phyloP scores from a whole-genome alignment of 208 protist species.

The Leishmania tarentolae region DNA sequence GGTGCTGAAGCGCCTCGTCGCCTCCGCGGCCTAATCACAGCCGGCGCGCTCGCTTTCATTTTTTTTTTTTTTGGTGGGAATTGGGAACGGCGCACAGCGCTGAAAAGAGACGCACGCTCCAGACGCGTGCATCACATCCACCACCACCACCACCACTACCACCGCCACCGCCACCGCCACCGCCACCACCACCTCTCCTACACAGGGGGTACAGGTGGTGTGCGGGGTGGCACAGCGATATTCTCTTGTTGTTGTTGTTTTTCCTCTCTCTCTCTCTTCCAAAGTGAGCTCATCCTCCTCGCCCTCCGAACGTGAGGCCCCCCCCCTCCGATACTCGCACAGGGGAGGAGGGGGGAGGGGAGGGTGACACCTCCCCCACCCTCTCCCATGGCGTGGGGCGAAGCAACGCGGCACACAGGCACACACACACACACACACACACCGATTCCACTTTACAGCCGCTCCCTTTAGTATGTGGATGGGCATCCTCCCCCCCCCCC shows the following conservation, averaged over 20 bases:
- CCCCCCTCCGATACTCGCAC: too few relatives aligned
- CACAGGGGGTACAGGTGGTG: too few relatives aligned
- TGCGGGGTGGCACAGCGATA: too few relatives aligned
- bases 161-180: background rate
- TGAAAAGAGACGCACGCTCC: background rate
- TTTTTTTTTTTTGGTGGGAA: background rate
- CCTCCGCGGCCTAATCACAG: background rate
- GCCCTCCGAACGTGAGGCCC: too few relatives aligned
- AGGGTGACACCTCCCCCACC: background rate
- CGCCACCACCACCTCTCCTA: background rate
- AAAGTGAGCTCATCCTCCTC: background rate
- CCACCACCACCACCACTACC: background rate
- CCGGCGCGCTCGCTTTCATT: too few relatives aligned
- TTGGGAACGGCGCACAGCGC: too few relatives aligned
- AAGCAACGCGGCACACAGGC: background rate
- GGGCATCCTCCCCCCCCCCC: too few relatives aligned
- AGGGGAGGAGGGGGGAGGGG: too few relatives aligned
- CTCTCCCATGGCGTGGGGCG: background rate
- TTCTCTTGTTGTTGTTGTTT: too few relatives aligned
- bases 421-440: background rate
- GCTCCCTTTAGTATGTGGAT: too few relatives aligned
- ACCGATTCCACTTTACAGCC: background rate
- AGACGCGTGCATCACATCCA: too few relatives aligned
- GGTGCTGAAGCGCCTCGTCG: conserved; percentile 26
- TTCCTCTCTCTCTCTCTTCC: background rate